Percentiles rank a stretch among this genome's conserved stretches.
These are phyloP conservation scores for Haplosporangium sp. DNA, from an alignment of 371 early-diverging fungal genomes.

Conservation along the genomic window DNA sequence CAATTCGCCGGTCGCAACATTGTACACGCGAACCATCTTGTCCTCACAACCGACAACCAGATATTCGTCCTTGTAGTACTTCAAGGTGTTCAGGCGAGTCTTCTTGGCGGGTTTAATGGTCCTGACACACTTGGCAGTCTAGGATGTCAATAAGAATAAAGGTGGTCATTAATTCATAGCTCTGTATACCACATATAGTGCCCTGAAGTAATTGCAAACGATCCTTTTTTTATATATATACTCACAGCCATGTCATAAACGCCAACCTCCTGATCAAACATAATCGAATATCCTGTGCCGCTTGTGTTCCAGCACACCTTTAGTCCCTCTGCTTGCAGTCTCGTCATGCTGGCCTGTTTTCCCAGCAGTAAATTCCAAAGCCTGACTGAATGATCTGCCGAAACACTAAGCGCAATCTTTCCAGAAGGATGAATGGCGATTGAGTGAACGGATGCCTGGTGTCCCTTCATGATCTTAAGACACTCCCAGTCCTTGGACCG, in stretches of 20 bases:
- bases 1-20: conserved; percentile 63
- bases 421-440: conserved; percentile 95
- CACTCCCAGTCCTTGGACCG: conserved; percentile 97
- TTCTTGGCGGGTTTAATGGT: conserved; percentile 66
- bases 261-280: conserved; percentile 76
- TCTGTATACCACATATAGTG: not conserved
- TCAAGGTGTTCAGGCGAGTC: conserved; percentile 58
- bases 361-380: conserved; percentile 94
- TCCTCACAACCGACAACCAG: conserved; percentile 80
- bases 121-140: conserved; percentile 64
- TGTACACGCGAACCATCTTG: conserved; percentile 75
- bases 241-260: conserved; percentile 77
- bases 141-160: conserved; percentile 3
- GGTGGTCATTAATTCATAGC: not conserved
- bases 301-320: conserved; percentile 79
- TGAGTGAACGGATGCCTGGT: conserved; percentile 79
- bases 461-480: conserved; percentile 91
- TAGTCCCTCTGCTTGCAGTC: conserved; percentile 61
- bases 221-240: conserved; percentile 5
- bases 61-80: conserved; percentile 63
- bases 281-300: conserved; percentile 82
- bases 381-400: conserved; percentile 82
- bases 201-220: not conserved
- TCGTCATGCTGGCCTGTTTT: conserved; percentile 74
- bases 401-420: conserved; percentile 88